Percentiles rank a stretch among this genome's conserved stretches.
These are phyloP conservation scores for Novymonas esmeraldas DNA, from an alignment of 208 protist genomes.

Conservation along the genomic window DNA sequence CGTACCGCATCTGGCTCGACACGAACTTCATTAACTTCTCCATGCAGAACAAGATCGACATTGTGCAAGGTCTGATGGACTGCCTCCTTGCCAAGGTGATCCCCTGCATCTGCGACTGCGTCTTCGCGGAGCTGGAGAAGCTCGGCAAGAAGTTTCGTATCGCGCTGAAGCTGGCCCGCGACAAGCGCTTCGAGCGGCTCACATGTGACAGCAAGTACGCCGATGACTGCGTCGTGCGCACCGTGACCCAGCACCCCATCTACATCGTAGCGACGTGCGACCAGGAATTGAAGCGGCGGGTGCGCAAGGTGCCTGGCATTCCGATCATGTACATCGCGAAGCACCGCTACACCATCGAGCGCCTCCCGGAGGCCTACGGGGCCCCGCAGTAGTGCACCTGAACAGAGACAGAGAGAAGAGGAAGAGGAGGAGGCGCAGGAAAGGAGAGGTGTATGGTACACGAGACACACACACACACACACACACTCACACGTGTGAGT, in stretches of 20 bases:
- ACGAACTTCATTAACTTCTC: conserved; percentile 99
- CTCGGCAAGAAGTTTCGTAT: conserved; percentile 96
- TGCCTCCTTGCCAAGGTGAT: conserved; percentile 99
- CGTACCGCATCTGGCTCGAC: conserved; percentile 99
- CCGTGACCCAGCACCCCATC: conserved; percentile 93
- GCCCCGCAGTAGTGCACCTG: conserved; percentile 64
- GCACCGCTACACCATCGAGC: conserved; percentile 97
- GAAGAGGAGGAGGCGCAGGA: not conserved
- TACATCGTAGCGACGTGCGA: conserved; percentile 94
- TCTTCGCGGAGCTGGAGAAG: conserved; percentile 99
- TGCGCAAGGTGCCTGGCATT: conserved; percentile 98
- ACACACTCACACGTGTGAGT: not conserved
- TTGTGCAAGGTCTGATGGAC: conserved; percentile 98
- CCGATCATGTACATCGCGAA: conserved; percentile 98
- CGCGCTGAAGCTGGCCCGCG: conserved; percentile 95
- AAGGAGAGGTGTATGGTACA: not conserved
- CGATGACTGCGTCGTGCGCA: conserved; percentile 99
- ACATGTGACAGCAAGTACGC: conserved; percentile 98
- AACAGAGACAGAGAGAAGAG: no score
- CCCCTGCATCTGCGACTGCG: conserved; percentile 98
- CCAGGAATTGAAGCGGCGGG: conserved; percentile 97
- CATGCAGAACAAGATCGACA: conserved; percentile 99
- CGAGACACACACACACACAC: not conserved
- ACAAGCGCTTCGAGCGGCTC: conserved; percentile 98
- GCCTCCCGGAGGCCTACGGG: conserved; percentile 96